Base-by-base conservation (phyloP, 495 filamentous ascomycete genomes). In the Neurospora discreta region DNA sequence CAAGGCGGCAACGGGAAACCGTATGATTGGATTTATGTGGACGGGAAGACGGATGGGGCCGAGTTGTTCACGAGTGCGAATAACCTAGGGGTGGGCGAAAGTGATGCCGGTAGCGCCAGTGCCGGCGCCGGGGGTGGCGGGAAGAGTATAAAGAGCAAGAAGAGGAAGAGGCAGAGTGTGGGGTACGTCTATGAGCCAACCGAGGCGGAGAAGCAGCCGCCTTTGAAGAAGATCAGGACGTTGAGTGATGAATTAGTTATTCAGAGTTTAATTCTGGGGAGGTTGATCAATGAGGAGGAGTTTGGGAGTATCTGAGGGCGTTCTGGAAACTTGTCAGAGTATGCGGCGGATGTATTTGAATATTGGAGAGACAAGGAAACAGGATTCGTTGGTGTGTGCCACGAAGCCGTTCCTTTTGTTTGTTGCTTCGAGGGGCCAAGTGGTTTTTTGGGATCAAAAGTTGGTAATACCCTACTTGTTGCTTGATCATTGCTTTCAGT, bases 261-360 rank as follows among this genome's bases (percentile, higher is more conserved):
- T 71, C 96, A 99, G 83, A 98, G 94, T 79, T 81, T 98, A 73
- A 98, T 99, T 73, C 76, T 97, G 70, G 95, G 94, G 6, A 87
- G 87, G 71, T 75, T 97, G 73, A 85, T 92, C 74, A 91, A 93
- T 69, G 87, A 89, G 52, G 86, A 80, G 13, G 84, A 85, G 72
- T 79, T 85, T 80, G 78, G 52, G 13, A 65, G 52, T 33, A 65
- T 65, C 13, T 65, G 7, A 65, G 0, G 13, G 11, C 13, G 23
- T 16, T 0, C 1, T 58, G n/a, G 11, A 30, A 60, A 60, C 26
- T 33, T 33, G 52, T 65, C 30, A 1, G 23, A 30, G 33, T 33
- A n/a, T n/a, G n/a, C n/a, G n/a, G n/a, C n/a, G n/a, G n/a, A n/a
- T n/a, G n/a, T n/a, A n/a, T n/a, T n/a, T n/a, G n/a, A n/a, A n/a